phyloP scores from a whole-genome alignment of 228 moss, liverwort and hornwort genomes.

The Sphagnum magellanicum region DNA sequence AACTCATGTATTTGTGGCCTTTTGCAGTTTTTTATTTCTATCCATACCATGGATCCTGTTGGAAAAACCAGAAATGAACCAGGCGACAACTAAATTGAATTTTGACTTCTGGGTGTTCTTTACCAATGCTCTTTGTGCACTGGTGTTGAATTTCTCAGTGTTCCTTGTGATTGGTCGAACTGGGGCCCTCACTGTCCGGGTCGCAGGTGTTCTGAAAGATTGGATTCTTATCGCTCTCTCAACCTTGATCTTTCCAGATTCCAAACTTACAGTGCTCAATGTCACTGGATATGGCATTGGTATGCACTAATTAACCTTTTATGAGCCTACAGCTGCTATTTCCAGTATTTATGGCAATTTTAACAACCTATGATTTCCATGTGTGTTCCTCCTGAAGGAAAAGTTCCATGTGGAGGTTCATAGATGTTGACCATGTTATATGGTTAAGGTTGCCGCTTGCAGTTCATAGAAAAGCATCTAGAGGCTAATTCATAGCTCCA shows the following conservation, averaged over 20 bases:
- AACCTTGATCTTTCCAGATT: conserved; percentile 52
- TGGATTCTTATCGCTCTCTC: conserved; percentile 59
- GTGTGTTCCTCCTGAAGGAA: too few species aligned
- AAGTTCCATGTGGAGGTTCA: too few species aligned
- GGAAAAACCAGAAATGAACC: conserved; percentile 57
- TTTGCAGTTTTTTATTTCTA: conserved; percentile 53
- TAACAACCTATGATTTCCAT: too few species aligned
- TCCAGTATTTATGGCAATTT: too few species aligned
- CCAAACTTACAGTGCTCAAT: conserved; percentile 55
- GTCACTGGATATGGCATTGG: conserved; percentile 49
- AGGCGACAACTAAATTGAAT: conserved; percentile 24
- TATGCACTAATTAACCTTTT: conserved; percentile 7
- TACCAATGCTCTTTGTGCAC: conserved; percentile 59
- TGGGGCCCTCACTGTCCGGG: conserved; percentile 60
- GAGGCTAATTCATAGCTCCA: too few species aligned
- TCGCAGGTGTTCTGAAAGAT: conserved; percentile 63
- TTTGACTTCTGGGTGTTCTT: conserved; percentile 52
- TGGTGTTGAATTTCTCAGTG: conserved; percentile 55
- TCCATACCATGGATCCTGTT: conserved; percentile 59
- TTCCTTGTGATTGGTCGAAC: conserved; percentile 57
- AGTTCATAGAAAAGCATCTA: too few species aligned
- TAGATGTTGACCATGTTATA: too few species aligned
- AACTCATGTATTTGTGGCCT: background rate
- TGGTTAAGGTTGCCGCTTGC: too few species aligned
- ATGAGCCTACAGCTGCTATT: too few species aligned